Evolutionary conservation across 1,284 basidiomycete genomes (phyloP), one percentile per base, ranked within the genome.

Genomic region (Trichosporon faecale): DNA sequence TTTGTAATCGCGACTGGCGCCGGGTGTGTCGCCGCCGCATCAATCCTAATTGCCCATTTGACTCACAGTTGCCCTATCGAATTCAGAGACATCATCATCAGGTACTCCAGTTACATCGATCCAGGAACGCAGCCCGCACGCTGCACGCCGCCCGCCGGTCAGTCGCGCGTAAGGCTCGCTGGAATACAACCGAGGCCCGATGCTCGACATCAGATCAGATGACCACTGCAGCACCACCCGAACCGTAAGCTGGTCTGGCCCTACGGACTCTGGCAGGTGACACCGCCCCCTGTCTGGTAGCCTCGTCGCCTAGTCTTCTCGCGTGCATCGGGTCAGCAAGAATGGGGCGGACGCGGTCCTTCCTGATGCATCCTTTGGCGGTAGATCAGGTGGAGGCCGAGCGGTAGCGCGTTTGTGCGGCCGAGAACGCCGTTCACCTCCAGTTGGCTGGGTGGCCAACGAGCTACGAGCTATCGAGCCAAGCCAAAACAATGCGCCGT

Each of bases 151-250:
- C n/a, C n/a, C n/a, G n/a, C n/a, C n/a, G n/a, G n/a, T 8, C 35
- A 14, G 35, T 14, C 35, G 35, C 33, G 33, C 35, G 35, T 37
- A 37, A 37, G 35, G 35, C 35, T 23, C 49, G 49, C 49, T 52
- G 49, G 49, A 52, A 52, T 52, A 52, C 49, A 52, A 52, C 49
- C 49, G 49, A 52, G 49, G 49, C 21, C 49, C 49, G 49, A 46
- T 6, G 23, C 21, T n/a, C 18, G 8, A 25, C n/a, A 52, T 52
- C 49, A 21, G 21, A 52, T 52, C 49, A 52, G 49, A 25, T 52
- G 49, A 52, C 49, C 49, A 23, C 2, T 21, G 21, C 49, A 25
- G 18, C 49, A 25, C 49, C 49, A 52, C 49, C 9, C 21, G 49
- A 52, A 23, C 49, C 49, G 49, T n/a, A 52, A 7, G 18, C 49